Percentiles rank a stretch among this genome's conserved stretches.
Conservation (phyloP, 208 protist genomes). For the Trypanosoma melophagium region DNA sequence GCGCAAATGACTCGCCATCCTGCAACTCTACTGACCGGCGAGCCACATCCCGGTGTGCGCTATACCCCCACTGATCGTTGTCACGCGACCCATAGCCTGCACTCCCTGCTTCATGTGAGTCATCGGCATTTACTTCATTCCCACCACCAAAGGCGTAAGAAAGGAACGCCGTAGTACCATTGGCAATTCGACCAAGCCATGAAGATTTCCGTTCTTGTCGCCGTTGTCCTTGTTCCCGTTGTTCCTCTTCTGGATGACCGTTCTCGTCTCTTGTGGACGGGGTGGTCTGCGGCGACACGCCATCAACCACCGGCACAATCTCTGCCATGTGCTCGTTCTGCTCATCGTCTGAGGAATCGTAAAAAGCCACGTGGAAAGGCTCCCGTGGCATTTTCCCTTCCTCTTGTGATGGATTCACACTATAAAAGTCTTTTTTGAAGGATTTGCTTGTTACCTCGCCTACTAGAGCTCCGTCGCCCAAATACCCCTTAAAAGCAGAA, state of each 20-base stretch:
- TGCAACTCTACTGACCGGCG: not conserved
- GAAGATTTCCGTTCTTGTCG: slow-evolving; percentile 8
- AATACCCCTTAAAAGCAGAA: too few species aligned
- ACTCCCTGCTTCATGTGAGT: not conserved
- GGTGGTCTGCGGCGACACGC: slow-evolving; percentile 17
- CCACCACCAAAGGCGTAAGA: slow-evolving; percentile 10
- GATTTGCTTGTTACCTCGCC: too few species aligned
- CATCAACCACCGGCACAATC: slow-evolving; percentile 27
- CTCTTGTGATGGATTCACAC: too few species aligned
- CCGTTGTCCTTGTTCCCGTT: slow-evolving; percentile 6
- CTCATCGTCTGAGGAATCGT: slow-evolving; percentile 75
- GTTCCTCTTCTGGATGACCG: slow-evolving; percentile 10
- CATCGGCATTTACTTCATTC: slow-evolving; percentile 8
- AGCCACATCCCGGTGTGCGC: not conserved
- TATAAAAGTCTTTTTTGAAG: too few species aligned
- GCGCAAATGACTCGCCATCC: not conserved
- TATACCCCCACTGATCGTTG: slow-evolving; percentile 14
- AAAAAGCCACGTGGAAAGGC: slow-evolving; percentile 49
- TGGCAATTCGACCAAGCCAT: slow-evolving; percentile 1
- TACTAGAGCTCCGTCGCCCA: too few species aligned
- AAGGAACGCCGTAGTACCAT: not conserved
- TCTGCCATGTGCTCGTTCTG: slow-evolving; percentile 39
- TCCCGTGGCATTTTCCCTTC: slow-evolving; percentile 23
- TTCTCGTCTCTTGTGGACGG: slow-evolving; percentile 3
- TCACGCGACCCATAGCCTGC: not conserved